Base-by-base conservation (phyloP, 768 basidiomycete genomes). In the Rhodotorula taiwanensis region DNA sequence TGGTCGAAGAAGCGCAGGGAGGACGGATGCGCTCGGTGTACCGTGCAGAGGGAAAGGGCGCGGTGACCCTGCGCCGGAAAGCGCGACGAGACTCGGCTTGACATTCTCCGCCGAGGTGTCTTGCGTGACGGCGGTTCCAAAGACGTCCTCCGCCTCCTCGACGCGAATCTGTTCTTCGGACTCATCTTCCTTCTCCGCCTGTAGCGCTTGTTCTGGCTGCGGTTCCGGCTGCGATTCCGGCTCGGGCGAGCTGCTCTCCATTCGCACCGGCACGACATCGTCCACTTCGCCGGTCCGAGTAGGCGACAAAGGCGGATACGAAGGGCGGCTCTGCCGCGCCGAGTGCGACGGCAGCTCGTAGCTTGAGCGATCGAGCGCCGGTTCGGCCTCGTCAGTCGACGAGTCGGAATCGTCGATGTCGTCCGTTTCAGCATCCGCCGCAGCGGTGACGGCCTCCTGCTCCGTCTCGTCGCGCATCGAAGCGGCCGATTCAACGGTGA, bases 261-360 rank as follows among this genome's bases (percentile, higher is more conserved):
- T 31, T 7, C 47, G 48, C 5, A 51, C 42, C 21, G 60, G 54
- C 20, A 55, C 48, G 23, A 49, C 30, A 5, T 31, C 28, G 49
- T 62, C 60, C 34, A 15, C 51, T 49, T 62, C 54, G 28, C 61
- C 61, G 13, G 55, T 60, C 48, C 36, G 44, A 27, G 60, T 50
- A 16, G 64, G 52, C 21, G 58, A 56, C 2, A 65, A 50, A 1
- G 64, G 64, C 23, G 58, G 54, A 39, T 60, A 60, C 7, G 58
- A 59, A 5, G 31, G 42, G 14, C 34, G 52, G 11, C 41, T 50
- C 43, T n/a, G 47, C 30, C 42, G 52, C 55, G 27, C 25, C 50
- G 25, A 50, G 20, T n/a, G n/a, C 27, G 49, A 44, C 43, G 13
- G 60, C 48, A 25, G 44, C 41, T 11, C 50, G 36, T 5, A 45